Conservation (phyloP, 2,329 filamentous ascomycete genomes). For the Stagonosporopsis rhizophila region DNA sequence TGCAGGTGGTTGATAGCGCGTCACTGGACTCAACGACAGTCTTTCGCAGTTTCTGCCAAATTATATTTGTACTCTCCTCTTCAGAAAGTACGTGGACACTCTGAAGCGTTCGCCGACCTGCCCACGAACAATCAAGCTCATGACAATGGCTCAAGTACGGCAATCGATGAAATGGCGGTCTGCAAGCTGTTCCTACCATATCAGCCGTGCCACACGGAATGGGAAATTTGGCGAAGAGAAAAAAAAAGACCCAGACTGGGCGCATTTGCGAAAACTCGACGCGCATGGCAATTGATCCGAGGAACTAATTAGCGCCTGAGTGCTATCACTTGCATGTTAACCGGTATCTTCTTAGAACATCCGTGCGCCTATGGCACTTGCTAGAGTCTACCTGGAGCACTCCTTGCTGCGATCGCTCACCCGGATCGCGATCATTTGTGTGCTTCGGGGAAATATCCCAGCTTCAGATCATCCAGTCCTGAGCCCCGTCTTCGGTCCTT, state of each 20-base stretch:
- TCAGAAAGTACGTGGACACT: constrained; percentile 18
- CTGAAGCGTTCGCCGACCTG: background rate
- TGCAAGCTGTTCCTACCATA: background rate
- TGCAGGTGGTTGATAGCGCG: constrained; percentile 28
- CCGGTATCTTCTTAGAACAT: background rate
- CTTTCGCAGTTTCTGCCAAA: constrained; percentile 8
- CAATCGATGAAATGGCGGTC: background rate
- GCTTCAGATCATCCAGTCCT: background rate
- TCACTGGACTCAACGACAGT: constrained; percentile 25
- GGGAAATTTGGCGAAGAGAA: background rate
- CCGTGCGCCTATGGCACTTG: background rate
- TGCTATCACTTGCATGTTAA: background rate
- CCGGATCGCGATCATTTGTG: background rate
- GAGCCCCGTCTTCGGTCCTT: background rate
- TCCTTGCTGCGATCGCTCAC: background rate
- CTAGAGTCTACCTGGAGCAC: background rate
- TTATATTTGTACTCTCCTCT: background rate
- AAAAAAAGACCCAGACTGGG: background rate
- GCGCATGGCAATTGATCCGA: constrained; percentile 10
- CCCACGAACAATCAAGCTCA: background rate
- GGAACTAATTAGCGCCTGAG: background rate
- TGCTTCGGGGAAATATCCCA: background rate
- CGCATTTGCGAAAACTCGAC: background rate
- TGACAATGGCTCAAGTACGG: background rate
- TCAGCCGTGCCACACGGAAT: constrained; percentile 6